These are phyloP conservation scores for Tylopilus subfusipes DNA, from an alignment of 768 basidiomycete species.

Conservation along the genomic window DNA sequence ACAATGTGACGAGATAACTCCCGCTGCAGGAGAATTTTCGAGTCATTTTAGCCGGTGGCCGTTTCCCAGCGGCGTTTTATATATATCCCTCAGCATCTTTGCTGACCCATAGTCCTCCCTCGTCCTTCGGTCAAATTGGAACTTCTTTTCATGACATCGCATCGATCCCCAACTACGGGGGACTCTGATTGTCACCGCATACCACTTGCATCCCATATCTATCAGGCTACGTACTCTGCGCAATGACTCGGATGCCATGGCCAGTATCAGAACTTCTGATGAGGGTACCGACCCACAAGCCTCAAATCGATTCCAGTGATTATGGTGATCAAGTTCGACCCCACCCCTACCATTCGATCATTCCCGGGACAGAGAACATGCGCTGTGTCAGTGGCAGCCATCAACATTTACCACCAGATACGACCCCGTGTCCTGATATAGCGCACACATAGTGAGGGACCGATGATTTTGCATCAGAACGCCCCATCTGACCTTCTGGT, in stretches of 20 bases:
- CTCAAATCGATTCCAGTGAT: constrained; percentile 2
- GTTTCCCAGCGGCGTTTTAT: constrained; percentile 17
- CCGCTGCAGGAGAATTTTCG: constrained; percentile 7
- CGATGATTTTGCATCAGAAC: background rate
- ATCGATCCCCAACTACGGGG: constrained; percentile 10
- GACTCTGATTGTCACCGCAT: background rate
- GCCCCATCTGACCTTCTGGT: background rate
- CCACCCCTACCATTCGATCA: background rate
- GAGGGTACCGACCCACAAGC: background rate
- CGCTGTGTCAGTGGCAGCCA: constrained; percentile 4
- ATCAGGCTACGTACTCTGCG: background rate
- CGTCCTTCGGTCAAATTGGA: background rate
- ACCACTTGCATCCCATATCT: background rate
- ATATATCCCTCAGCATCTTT: constrained; percentile 13
- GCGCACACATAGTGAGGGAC: constrained; percentile 10
- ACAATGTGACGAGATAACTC: constrained; percentile 11
- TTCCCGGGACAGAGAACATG: background rate
- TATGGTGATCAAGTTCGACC: constrained; percentile 5
- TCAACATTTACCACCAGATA: background rate
- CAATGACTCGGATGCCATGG: constrained; percentile 14
- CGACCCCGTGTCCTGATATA: background rate
- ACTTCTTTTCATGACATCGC: constrained; percentile 14
- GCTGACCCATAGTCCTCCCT: constrained; percentile 1
- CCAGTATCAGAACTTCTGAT: background rate
- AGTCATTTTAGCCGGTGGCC: constrained; percentile 8